Conservation (phyloP, 177 flowering plant genomes). For the Vitis hybrid region DNA sequence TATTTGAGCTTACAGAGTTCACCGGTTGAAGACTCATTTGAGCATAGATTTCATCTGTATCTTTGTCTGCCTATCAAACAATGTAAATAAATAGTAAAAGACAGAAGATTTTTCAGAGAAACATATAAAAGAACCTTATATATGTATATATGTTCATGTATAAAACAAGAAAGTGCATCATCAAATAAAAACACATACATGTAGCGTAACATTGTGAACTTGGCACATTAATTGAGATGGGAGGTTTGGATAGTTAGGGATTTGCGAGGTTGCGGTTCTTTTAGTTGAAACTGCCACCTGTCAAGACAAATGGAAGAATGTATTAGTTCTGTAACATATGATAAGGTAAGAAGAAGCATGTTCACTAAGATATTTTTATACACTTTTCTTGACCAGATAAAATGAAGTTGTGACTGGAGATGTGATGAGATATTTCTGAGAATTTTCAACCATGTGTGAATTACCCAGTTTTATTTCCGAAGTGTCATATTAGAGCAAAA, state of each 20-base stretch:
- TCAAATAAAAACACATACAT: slow-evolving; percentile 48
- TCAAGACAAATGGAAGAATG: background rate
- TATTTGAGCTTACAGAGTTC: slow-evolving; percentile 62
- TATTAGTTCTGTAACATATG: background rate
- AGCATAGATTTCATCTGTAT: slow-evolving; percentile 95
- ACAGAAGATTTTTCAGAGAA: background rate
- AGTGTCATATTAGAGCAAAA: no score
- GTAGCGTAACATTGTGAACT: slow-evolving; percentile 89
- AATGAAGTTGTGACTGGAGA: background rate
- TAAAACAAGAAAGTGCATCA: background rate
- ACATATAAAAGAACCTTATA: background rate
- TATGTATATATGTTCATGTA: background rate
- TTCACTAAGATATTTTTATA: background rate
- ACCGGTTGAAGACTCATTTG: slow-evolving; percentile 99
- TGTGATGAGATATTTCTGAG: no score
- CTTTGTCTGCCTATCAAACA: slow-evolving; percentile 79
- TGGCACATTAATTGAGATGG: slow-evolving; percentile 90
- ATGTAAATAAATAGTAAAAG: slow-evolving; percentile 4
- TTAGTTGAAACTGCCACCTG: slow-evolving; percentile 96
- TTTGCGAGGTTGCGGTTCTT: slow-evolving; percentile 69
- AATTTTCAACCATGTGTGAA: no score
- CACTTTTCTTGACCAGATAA: background rate
- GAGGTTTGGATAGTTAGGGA: slow-evolving; percentile 91
- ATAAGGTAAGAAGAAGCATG: background rate
- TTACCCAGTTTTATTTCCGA: no score